Evolutionary conservation across 108 stramenopile genomes (phyloP), one percentile per base, ranked within the genome.

Genomic region (Cafeteria roenbergensis): DNA sequence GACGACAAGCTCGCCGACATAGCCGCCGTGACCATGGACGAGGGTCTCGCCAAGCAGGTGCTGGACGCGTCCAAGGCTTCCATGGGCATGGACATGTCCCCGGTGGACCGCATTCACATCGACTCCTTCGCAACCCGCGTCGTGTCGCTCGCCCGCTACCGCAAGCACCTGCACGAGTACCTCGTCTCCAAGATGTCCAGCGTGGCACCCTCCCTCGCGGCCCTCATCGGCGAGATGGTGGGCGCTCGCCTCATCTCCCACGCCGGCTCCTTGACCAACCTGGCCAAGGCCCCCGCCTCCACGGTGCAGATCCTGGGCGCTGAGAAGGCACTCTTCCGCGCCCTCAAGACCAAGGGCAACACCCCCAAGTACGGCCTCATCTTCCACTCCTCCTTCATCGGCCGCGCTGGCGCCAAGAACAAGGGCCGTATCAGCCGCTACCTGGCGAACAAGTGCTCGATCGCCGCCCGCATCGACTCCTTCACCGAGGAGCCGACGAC

Each of bases 321-420:
- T n/a, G 97, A 99, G 75, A 99, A 99, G 85, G 97, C 94, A 8
- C 89, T 99, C 48, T 99, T 99, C 78, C 89, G 97, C 65, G 97
- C 97, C 12, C 87, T 99, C 3, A 99, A 99, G 80, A 99, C 95
- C 27, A 96, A 96, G 75, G 93, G 93, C 52, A 95, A 97, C 75
- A 99, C 97, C 51, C 97, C 97, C 35, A 99, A 99, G 75, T 99
- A 99, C 74, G 97, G 97, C 57, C 80, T 99, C 37, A 97, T 99
- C 67, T 99, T 95, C 73, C 95, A 97, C 72, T 92, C 93, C 3
- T 84, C 90, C 34, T 89, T 97, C 74, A 97, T 99, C 65, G 95
- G 95, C 52, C 92, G 95, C 22, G 95, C 98, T 62, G 94, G 91
- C 42, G 89, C 93, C 63, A 97, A 99, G 80, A 95, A 99, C 83